phyloP scores from a whole-genome alignment of 352 stramenopile genomes.

The Pythium aphanidermatum region DNA sequence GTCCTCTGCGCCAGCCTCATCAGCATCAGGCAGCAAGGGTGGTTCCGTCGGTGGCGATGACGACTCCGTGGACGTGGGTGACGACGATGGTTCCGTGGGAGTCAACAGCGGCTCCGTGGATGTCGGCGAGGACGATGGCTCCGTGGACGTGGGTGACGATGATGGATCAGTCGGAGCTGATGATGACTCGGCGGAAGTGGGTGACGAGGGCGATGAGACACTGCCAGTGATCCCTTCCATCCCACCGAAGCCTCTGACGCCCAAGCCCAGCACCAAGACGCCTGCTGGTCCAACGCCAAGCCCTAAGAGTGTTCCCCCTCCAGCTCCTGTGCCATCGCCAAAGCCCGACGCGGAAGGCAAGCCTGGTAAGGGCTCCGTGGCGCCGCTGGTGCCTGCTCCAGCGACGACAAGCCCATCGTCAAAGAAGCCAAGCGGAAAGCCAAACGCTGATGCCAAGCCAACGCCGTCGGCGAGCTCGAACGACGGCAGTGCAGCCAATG shows the following conservation, averaged over 20 bases:
- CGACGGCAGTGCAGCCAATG: not conserved
- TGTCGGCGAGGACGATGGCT: not conserved
- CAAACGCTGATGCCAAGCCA: not conserved
- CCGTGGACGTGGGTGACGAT: not conserved
- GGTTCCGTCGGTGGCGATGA: not conserved
- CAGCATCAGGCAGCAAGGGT: too few relatives aligned
- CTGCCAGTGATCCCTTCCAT: not conserved
- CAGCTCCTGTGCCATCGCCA: conserved; percentile 5
- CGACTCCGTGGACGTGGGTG: not conserved
- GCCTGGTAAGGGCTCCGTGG: conserved; percentile 3
- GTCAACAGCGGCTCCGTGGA: conserved; percentile 2
- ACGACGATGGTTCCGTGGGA: not conserved
- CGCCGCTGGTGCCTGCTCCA: conserved; percentile 8
- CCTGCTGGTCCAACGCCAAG: conserved; percentile 2
- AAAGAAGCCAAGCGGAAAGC: not conserved
- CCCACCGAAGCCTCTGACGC: not conserved
- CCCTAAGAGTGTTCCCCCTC: not conserved
- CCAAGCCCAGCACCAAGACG: not conserved
- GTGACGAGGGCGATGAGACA: not conserved
- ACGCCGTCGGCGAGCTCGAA: not conserved
- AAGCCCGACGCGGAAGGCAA: not conserved
- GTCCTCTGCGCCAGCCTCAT: conserved; percentile 2
- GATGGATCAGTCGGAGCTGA: conserved; percentile 4
- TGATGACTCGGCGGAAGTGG: not conserved
- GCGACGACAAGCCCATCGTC: not conserved